These are phyloP conservation scores for Monascus ruber DNA, from an alignment of 2,329 filamentous ascomycete species.

Conservation along the genomic window DNA sequence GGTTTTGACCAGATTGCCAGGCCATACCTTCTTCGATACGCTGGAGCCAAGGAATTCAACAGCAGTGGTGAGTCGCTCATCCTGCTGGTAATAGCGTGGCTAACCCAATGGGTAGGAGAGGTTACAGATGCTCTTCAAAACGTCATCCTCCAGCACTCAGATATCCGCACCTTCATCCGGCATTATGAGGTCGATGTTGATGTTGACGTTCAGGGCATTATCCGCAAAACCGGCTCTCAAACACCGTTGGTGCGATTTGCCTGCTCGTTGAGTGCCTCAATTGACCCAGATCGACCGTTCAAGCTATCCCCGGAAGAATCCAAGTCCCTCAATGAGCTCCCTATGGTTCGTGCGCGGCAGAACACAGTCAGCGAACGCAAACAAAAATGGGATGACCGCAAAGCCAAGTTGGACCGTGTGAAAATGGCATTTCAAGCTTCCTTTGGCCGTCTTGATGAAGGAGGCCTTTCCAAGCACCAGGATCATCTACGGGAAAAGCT, in stretches of 20 bases:
- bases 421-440: too few relatives aligned
- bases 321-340: slow-evolving; percentile 11
- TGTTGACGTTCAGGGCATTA: slow-evolving; percentile 9
- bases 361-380: slow-evolving; percentile 9
- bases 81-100: too few relatives aligned
- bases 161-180: slow-evolving; percentile 8
- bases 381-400: slow-evolving; percentile 6
- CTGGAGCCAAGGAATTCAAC: slow-evolving; percentile 4
- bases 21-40: slow-evolving; percentile 5
- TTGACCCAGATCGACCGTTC: slow-evolving; percentile 10
- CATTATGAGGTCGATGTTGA: slow-evolving; percentile 7
- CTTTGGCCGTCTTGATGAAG: too few relatives aligned
- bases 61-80: slow-evolving; percentile 2
- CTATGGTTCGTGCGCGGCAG: slow-evolving; percentile 8
- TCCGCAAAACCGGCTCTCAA: slow-evolving; percentile 9
- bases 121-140: slow-evolving; percentile 5
- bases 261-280: slow-evolving; percentile 11
- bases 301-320: slow-evolving; percentile 11
- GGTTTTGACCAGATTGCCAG: slow-evolving; percentile 3
- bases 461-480: too few relatives aligned
- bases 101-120: not conserved
- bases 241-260: slow-evolving; percentile 10
- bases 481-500: too few relatives aligned
- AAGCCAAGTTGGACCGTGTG: slow-evolving; percentile 1
- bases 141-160: slow-evolving; percentile 7